Evolutionary conservation across 2,329 filamentous ascomycete genomes (phyloP), one percentile per base, ranked within the genome.

Genomic region (Alternaria arborescens): DNA sequence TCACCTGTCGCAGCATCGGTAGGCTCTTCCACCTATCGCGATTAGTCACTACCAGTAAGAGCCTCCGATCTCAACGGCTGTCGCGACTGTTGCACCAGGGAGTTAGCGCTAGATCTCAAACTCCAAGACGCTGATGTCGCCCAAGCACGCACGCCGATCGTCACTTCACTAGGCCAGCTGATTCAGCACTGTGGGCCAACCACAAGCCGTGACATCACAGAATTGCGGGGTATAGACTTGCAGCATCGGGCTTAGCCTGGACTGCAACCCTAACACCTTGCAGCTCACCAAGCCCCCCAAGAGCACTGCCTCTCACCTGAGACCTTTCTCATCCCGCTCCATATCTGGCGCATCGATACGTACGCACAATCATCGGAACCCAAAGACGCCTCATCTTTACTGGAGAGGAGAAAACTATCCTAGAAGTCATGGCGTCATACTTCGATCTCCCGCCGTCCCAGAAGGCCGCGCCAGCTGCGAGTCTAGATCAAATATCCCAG

Each of bases 381-480:
- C 41, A 52, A 47, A 55, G 30, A 44, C 36, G 30, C 53, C 11
- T 47, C 51, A 20, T 51, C 44, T 18, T 40, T 38, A 42, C 44
- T 28, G 48, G 34, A 20, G 43, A 51, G 52, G 41, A 54, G 40
- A 61, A 47, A 18, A 43, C 28, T 28, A 28, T 20, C 30, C 24
- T 2, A 52, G 32, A 60, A 58, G 54, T 65, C 64, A 72, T 76
- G 73, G 68, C 73, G 71, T 77, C 75, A 74, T 77, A 77, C 60
- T 77, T 77, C 43, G 75, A 77, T 26, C 61, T 68, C 38, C 69
- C 67, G 47, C 61, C 65, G 46, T 60, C 65, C 20, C 67, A 71
- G 60, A 56, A 68, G 53, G 64, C 60, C 46, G 52, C 61, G 48
- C 53, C 61, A 18, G 59, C 68, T 55, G 50, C 61, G 38, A 59